Conservation (phyloP, 2,329 filamentous ascomycete species). For the Verticillium dahliae region DNA sequence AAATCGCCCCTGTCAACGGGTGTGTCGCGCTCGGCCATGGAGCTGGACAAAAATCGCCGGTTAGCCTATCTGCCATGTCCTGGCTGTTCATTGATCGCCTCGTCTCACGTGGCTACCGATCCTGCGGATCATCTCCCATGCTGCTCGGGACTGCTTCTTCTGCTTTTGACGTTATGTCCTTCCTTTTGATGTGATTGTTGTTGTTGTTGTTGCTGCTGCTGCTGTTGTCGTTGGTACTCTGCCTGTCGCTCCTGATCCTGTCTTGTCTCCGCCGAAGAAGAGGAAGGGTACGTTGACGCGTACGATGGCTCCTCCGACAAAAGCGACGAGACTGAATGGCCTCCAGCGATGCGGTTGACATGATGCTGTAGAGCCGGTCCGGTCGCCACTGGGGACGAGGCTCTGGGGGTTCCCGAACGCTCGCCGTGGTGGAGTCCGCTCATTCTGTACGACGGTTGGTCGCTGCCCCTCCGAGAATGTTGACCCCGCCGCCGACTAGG, state of each 20-base stretch:
- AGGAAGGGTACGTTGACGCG: neutral
- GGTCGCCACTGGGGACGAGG: slow-evolving; percentile 26
- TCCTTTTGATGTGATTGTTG: neutral
- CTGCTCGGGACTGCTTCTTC: neutral
- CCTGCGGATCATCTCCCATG: neutral
- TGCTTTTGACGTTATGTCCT: neutral
- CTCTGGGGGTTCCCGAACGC: slow-evolving; percentile 23
- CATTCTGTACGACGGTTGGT: slow-evolving; percentile 45
- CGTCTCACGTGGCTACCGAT: neutral
- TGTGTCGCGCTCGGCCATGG: neutral
- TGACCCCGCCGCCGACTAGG: slow-evolving; percentile 41
- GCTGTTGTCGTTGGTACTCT: neutral
- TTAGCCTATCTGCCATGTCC: neutral
- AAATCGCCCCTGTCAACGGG: neutral
- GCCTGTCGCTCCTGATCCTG: neutral
- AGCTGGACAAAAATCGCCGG: neutral
- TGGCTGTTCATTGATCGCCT: neutral
- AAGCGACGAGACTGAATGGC: slow-evolving; percentile 36
- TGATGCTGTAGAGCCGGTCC: slow-evolving; percentile 17
- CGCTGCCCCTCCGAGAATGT: slow-evolving; percentile 60
- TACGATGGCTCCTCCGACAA: slow-evolving; percentile 29
- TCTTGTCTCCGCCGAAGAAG: neutral
- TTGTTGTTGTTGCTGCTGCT: neutral
- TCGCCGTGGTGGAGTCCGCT: slow-evolving; percentile 29
- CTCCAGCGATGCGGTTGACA: slow-evolving; percentile 10